Evolutionary conservation across 352 stramenopile genomes (phyloP).

Genomic region (Pythium sukuiense): DNA sequence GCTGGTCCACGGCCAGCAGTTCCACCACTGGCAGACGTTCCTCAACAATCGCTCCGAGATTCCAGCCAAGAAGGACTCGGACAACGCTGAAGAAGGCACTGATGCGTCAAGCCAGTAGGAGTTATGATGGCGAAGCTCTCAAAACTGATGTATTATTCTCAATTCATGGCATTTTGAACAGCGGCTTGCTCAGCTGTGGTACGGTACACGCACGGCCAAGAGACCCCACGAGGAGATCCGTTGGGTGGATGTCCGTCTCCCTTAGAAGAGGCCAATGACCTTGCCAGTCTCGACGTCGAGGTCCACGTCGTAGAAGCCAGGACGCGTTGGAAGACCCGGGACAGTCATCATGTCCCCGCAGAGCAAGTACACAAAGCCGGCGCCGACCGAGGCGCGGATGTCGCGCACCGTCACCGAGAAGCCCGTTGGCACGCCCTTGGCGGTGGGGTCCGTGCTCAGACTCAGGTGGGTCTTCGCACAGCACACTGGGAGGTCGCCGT

Average conservation of each 20-base stretch:
- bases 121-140: neutral
- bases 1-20: conserved; percentile 86
- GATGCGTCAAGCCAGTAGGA: neutral
- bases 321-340: conserved; percentile 96
- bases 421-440: conserved; percentile 94
- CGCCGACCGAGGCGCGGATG: conserved; percentile 94
- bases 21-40: conserved; percentile 90
- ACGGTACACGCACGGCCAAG: neutral
- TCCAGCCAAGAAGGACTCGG: conserved; percentile 22
- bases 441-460: conserved; percentile 92
- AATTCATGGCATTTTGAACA: neutral
- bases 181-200: neutral
- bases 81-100: conserved; percentile 14
- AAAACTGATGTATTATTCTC: conserved; percentile 8
- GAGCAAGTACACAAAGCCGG: conserved; percentile 95
- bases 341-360: conserved; percentile 99
- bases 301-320: conserved; percentile 99
- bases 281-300: conserved; percentile 93
- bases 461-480: conserved; percentile 99
- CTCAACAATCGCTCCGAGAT: conserved; percentile 75
- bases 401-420: conserved; percentile 95
- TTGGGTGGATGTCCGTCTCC: neutral
- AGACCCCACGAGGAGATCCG: neutral
- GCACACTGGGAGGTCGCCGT: conserved; percentile 90
- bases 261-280: conserved; percentile 95